Evolutionary conservation across 2,329 filamentous ascomycete species (phyloP).

Genomic region (Epichloe sp.): DNA sequence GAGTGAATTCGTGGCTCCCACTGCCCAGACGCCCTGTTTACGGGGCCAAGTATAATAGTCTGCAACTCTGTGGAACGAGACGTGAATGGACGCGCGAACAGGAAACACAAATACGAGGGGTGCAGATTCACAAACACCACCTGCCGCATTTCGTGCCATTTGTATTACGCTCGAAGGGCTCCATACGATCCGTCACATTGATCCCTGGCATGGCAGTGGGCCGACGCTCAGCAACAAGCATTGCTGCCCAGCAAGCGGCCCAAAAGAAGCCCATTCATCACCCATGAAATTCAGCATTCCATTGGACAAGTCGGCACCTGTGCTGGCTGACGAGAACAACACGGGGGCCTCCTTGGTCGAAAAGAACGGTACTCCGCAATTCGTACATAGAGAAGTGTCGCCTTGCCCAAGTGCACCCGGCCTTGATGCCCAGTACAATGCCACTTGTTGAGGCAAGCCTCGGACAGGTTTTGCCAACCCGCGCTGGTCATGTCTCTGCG

Average conservation of each 20-base stretch:
- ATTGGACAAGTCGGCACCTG: not conserved
- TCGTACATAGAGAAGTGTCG: not conserved
- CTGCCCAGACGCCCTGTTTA: no score
- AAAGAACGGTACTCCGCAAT: not conserved
- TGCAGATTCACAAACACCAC: no score
- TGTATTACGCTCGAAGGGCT: not conserved
- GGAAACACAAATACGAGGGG: no score
- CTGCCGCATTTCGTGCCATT: no score
- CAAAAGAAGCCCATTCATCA: not conserved
- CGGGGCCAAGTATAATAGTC: no score
- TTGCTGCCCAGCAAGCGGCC: constrained; percentile 5
- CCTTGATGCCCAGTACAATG: not conserved
- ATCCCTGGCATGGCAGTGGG: constrained; percentile 1
- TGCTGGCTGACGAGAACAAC: not conserved
- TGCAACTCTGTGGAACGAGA: no score
- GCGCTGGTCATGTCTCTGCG: not conserved
- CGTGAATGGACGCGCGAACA: no score
- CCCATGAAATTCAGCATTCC: not conserved
- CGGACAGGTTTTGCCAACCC: not conserved
- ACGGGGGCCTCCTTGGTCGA: not conserved
- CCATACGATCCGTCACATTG: not conserved
- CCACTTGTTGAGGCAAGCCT: not conserved
- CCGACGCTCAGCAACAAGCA: not conserved
- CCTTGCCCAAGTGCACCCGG: not conserved
- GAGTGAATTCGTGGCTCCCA: no score